phyloP scores from a whole-genome alignment of 352 stramenopile species.

The Albugo laibachii region DNA sequence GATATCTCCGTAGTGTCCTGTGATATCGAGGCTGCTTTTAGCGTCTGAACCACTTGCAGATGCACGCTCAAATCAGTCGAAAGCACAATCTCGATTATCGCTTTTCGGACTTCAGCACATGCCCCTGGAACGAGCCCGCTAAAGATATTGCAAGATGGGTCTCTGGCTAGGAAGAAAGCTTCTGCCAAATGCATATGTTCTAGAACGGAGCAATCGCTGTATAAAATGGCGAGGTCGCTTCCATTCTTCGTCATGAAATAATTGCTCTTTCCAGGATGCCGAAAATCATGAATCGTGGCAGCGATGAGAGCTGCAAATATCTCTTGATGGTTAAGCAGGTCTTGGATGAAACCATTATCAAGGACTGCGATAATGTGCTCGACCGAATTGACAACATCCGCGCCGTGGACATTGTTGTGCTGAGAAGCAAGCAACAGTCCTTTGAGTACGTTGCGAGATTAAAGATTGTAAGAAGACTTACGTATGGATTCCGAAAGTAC shows the following conservation, averaged over 20 bases:
- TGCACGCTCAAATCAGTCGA: constrained; percentile 70
- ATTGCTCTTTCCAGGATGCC: constrained; percentile 69
- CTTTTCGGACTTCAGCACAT: constrained; percentile 50
- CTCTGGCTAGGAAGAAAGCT: constrained; percentile 50
- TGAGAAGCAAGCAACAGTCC: constrained; percentile 5
- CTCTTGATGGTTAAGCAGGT: constrained; percentile 59
- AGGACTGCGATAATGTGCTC: constrained; percentile 67
- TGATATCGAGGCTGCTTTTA: constrained; percentile 66
- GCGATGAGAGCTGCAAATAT: constrained; percentile 63
- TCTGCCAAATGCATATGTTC: constrained; percentile 75
- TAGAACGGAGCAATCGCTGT: constrained; percentile 64
- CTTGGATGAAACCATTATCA: constrained; percentile 61
- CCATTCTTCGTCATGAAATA: constrained; percentile 68
- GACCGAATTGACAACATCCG: constrained; percentile 60
- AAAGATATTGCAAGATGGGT: constrained; percentile 60
- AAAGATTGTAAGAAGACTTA: constrained; percentile 12
- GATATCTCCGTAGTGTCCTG: constrained; percentile 50
- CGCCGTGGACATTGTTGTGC: constrained; percentile 67
- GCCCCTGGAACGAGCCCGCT: constrained; percentile 27
- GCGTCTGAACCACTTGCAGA: constrained; percentile 48
- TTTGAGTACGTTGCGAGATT: neutral
- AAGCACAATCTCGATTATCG: constrained; percentile 74
- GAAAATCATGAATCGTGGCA: constrained; percentile 69
- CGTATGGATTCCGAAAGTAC: constrained; percentile 65
- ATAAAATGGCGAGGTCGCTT: constrained; percentile 54